Evolutionary conservation across 305 asterid genomes (phyloP).

Genomic region (Plantago lanceolata): DNA sequence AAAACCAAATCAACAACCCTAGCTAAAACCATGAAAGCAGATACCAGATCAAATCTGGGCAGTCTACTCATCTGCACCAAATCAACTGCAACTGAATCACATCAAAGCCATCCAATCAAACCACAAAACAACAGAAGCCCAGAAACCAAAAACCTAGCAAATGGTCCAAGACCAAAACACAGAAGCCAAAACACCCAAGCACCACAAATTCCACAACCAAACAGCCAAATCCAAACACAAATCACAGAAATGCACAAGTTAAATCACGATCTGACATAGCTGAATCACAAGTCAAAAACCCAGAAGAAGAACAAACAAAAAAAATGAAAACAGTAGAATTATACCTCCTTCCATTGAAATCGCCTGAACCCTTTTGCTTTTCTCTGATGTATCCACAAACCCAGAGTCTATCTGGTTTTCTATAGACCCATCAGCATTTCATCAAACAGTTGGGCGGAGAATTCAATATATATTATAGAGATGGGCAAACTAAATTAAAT

Average conservation of each 20-base stretch:
- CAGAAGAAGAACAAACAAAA: not conserved
- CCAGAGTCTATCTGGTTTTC: not conserved
- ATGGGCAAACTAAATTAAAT: constrained; percentile 24
- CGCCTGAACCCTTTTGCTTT: constrained; percentile 12
- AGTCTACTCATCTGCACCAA: constrained; percentile 3
- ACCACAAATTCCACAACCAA: too few relatives aligned
- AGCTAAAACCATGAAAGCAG: constrained; percentile 5
- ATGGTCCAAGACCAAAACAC: too few relatives aligned
- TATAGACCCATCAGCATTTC: too few relatives aligned
- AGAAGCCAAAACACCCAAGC: too few relatives aligned
- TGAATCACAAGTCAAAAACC: not conserved
- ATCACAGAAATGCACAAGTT: not conserved
- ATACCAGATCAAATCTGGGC: not conserved
- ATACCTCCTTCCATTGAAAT: constrained; percentile 2
- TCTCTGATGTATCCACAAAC: constrained; percentile 15
- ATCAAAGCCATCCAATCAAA: not conserved
- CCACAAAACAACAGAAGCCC: not conserved
- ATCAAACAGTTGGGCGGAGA: constrained; percentile 20
- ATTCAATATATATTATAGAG: constrained; percentile 32
- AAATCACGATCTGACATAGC: not conserved
- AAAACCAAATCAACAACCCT: constrained; percentile 12
- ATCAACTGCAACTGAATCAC: not conserved
- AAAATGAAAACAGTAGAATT: too few relatives aligned
- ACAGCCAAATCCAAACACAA: not conserved
- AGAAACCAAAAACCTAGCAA: not conserved